Evolutionary conservation across 345 rosid species (phyloP), one percentile per base, ranked within the genome.

Genomic region (Turnera subulata): DNA sequence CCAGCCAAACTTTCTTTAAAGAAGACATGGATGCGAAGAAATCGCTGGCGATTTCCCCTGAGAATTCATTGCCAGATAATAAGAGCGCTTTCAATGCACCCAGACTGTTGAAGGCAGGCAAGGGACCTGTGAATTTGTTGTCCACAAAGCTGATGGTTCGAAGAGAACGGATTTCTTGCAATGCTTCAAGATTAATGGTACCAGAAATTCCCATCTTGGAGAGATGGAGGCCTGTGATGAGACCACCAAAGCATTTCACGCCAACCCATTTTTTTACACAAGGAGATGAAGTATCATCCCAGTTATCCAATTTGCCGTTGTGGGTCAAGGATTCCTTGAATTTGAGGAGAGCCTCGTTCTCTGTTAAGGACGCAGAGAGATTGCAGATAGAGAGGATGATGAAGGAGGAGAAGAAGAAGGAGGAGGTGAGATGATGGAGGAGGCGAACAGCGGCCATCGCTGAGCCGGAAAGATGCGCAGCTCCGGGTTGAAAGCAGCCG

Each of bases 401-500:
- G 62, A 55, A 17, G 65, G 51, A 51, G 43, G 26, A 64, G 54
- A 26, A 60, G 53, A 55, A 47, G 22, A 61, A 48, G 37, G 46
- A 44, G 1, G 24, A 46, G 20, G 21, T 29, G 19, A 12, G 49
- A 21, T 46, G n/a, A n/a, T n/a, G n/a, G 12, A 19, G 50, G 61
- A 16, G 45, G 29, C 58, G 81, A 78, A 58, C 79, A 60, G 71
- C 80, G 72, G 81, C 85, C 91, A 85, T 85, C 57, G 70, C 73
- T 42, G 17, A 49, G 78, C 71, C 45, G 59, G 67, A 65, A 55
- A 54, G 26, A 46, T 38, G 48, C 33, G 52, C 53, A 18, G 61
- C 62, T 47, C 67, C 58, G 68, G 68, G 48, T 46, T 52, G 46
- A 59, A 73, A 59, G 39, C 64, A 77, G 78, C 80, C 79, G 75